A percentile compares a stretch with the other conserved stretches of the same genome.
Evolutionary conservation across 306 rosid genomes (phyloP).

Genomic region (Castanea sativa): DNA sequence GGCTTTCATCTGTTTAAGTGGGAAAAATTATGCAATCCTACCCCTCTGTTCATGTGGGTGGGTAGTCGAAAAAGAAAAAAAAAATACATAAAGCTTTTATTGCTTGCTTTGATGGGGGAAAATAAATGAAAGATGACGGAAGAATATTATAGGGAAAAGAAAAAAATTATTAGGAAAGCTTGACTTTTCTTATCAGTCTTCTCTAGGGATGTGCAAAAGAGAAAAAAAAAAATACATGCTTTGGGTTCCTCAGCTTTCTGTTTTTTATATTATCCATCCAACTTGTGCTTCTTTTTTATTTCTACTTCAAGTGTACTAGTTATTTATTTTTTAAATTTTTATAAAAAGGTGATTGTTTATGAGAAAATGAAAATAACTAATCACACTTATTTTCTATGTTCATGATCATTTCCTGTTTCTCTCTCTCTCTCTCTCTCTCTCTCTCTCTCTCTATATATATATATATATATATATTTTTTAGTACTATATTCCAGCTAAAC

Average conservation of each 20-base stretch:
- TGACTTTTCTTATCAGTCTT: slow-evolving; percentile 60
- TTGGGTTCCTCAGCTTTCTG: slow-evolving; percentile 67
- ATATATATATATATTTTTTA: not conserved
- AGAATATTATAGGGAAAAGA: slow-evolving; percentile 23
- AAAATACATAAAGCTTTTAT: not conserved
- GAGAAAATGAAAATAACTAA: slow-evolving; percentile 4
- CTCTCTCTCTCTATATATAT: not conserved
- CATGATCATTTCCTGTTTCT: not conserved
- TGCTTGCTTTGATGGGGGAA: slow-evolving; percentile 6
- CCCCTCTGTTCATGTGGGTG: slow-evolving; percentile 28
- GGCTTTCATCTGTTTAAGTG: slow-evolving; percentile 63
- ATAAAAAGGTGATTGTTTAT: slow-evolving; percentile 13
- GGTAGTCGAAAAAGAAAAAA: not conserved
- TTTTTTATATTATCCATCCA: slow-evolving; percentile 52
- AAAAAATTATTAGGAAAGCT: slow-evolving; percentile 36
- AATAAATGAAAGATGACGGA: slow-evolving; percentile 36
- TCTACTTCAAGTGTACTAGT: slow-evolving; percentile 10
- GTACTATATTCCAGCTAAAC: slow-evolving; percentile 42
- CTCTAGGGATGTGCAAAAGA: slow-evolving; percentile 53
- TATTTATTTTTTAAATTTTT: not conserved
- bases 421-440: not conserved
- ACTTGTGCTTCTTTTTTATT: slow-evolving; percentile 36
- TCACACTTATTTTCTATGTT: slow-evolving; percentile 20
- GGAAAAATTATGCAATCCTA: slow-evolving; percentile 49
- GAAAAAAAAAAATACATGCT: slow-evolving; percentile 40